Conservation (phyloP, 2,329 filamentous ascomycete genomes). For the Talaromyces sp. region DNA sequence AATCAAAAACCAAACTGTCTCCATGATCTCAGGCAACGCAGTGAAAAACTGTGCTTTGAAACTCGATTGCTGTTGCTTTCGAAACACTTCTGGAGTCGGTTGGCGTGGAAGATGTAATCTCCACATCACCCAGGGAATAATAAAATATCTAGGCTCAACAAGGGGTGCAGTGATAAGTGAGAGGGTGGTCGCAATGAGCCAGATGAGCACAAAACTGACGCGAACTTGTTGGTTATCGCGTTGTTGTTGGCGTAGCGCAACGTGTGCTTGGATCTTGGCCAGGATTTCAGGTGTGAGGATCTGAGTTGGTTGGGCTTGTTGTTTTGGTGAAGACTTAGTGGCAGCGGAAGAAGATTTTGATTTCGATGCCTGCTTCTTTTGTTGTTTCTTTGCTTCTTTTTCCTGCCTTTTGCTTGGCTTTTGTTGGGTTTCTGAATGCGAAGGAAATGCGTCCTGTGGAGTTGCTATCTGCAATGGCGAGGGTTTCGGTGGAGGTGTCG, state of each 20-base stretch:
- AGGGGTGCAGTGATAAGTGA: conserved; percentile 84
- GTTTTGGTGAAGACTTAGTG: not conserved
- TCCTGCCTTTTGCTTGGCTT: conserved; percentile 20
- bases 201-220: conserved; percentile 54
- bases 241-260: conserved; percentile 27
- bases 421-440: conserved; percentile 15
- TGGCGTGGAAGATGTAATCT: conserved; percentile 64
- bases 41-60: conserved; percentile 24
- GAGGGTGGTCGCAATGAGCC: conserved; percentile 65
- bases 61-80: conserved; percentile 17
- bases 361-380: conserved; percentile 21
- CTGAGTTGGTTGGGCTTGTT: conserved; percentile 18
- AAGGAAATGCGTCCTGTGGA: conserved; percentile 18
- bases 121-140: conserved; percentile 93
- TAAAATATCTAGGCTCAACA: conserved; percentile 94
- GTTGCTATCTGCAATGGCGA: not conserved
- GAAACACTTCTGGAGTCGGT: conserved; percentile 29
- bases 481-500: conserved; percentile 14
- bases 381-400: conserved; percentile 21
- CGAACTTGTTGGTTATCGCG: conserved; percentile 26
- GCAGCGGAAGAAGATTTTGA: conserved; percentile 14
- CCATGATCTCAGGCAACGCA: conserved; percentile 37
- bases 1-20: conserved; percentile 53
- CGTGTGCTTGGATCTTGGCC: conserved; percentile 26
- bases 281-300: conserved; percentile 26